Conservation (phyloP, 768 basidiomycete genomes). For the Suillus plorans region DNA sequence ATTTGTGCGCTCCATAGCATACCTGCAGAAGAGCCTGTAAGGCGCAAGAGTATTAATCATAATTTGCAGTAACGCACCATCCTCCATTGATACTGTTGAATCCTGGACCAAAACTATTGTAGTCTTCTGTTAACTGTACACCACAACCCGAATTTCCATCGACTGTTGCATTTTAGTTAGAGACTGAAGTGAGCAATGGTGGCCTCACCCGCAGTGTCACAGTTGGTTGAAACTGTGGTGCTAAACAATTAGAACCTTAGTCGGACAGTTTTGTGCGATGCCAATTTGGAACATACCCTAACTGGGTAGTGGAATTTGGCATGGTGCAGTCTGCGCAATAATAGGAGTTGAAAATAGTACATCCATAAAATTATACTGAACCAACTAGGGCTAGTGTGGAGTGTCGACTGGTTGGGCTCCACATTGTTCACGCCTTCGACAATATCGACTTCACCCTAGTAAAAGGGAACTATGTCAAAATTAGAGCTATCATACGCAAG, state of each 20-base stretch:
- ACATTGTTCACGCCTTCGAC: constrained; percentile 51
- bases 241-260: constrained; percentile 11
- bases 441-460: constrained; percentile 31
- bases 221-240: constrained; percentile 21
- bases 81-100: constrained; percentile 40
- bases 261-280: neutral
- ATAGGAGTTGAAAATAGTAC: neutral
- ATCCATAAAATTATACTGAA: neutral
- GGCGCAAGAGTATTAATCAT: neutral
- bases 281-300: constrained; percentile 21
- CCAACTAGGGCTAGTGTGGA: constrained; percentile 56
- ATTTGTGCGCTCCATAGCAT: constrained; percentile 37
- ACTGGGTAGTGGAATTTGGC: constrained; percentile 21
- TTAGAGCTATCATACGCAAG: neutral
- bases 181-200: neutral
- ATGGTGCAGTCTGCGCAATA: constrained; percentile 26
- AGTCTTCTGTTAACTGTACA: constrained; percentile 22
- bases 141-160: constrained; percentile 40
- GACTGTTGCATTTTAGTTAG: constrained; percentile 13
- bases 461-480: constrained; percentile 5
- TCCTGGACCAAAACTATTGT: constrained; percentile 26
- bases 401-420: constrained; percentile 47
- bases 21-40: constrained; percentile 23
- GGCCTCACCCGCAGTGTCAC: constrained; percentile 20
- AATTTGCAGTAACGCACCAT: constrained; percentile 28